Percentiles rank a stretch among this genome's conserved stretches.
phyloP scores from a whole-genome alignment of 352 stramenopile genomes.

The Globisporangium perplexum region DNA sequence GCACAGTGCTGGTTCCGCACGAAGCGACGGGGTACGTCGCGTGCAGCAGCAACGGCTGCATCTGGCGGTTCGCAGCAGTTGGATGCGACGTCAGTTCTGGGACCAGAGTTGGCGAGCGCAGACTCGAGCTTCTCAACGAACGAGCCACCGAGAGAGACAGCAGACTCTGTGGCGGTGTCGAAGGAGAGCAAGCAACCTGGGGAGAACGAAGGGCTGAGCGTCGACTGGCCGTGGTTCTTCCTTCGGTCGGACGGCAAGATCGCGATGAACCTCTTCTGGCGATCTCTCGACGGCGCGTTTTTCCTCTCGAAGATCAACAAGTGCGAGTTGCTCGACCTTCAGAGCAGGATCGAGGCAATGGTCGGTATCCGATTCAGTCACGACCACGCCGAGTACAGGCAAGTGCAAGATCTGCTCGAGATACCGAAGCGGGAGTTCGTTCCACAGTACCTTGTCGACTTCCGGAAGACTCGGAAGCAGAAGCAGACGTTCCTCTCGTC shows the following conservation, averaged over 20 bases:
- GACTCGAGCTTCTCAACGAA: not conserved
- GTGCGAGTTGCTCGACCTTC: conserved; percentile 23
- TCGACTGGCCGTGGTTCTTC: conserved; percentile 76
- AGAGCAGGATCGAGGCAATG: conserved; percentile 27
- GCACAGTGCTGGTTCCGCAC: conserved; percentile 57
- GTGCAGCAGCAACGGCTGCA: not conserved
- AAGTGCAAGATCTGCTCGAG: conserved; percentile 30
- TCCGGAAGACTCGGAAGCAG: conserved; percentile 39
- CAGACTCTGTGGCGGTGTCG: not conserved
- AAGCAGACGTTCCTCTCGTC: conserved; percentile 52
- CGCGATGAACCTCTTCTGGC: conserved; percentile 82
- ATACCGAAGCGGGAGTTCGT: conserved; percentile 41
- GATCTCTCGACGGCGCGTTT: conserved; percentile 60
- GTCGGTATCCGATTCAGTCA: conserved; percentile 26
- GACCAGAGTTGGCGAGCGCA: not conserved
- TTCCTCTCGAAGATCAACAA: conserved; percentile 48
- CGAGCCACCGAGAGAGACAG: not conserved
- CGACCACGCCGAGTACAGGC: conserved; percentile 26
- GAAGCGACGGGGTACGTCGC: conserved; percentile 16
- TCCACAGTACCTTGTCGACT: conserved; percentile 41
- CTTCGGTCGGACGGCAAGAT: conserved; percentile 78
- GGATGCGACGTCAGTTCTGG: not conserved
- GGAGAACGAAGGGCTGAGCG: conserved; percentile 22
- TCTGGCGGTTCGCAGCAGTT: not conserved
- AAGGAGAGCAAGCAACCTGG: not conserved